A percentile compares a stretch with the other conserved stretches of the same genome.
These are phyloP conservation scores for apple (Malus domestica) DNA, from an alignment of 306 rosid genomes.

Conservation along the genomic window DNA sequence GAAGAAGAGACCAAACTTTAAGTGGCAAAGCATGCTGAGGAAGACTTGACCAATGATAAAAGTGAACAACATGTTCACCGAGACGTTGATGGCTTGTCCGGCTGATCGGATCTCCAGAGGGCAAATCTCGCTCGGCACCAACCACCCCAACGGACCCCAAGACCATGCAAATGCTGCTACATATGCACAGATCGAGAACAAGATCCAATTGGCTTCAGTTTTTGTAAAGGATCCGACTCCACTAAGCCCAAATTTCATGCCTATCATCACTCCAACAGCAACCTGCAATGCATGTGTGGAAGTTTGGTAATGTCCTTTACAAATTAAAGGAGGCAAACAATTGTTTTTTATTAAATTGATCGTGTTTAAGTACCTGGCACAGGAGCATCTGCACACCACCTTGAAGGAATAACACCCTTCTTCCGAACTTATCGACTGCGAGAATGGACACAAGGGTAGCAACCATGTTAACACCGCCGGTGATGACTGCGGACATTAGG, in stretches of 20 bases:
- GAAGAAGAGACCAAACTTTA: constrained; percentile 39
- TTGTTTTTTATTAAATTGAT: not conserved
- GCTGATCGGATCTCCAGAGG: constrained; percentile 60
- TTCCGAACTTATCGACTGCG: not conserved
- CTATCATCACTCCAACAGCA: not conserved
- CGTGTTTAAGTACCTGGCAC: not conserved
- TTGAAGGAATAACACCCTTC: not conserved
- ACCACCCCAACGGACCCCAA: constrained; percentile 80
- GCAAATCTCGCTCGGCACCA: constrained; percentile 66
- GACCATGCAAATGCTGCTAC: constrained; percentile 69
- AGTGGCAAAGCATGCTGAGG: not conserved
- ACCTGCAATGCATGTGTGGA: not conserved
- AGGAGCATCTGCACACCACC: not conserved
- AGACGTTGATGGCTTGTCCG: constrained; percentile 48
- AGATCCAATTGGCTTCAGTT: not conserved
- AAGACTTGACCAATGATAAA: constrained; percentile 52
- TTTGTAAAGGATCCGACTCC: not conserved
- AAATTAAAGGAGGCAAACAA: not conserved
- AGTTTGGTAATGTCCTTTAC: not conserved
- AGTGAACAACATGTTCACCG: constrained; percentile 66
- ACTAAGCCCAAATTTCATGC: not conserved
- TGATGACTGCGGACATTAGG: not conserved
- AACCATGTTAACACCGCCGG: not conserved
- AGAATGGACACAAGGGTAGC: not conserved
- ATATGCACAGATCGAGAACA: constrained; percentile 40